phyloP scores from a whole-genome alignment of 768 basidiomycete species.

The Candolleomyces aberdarensis region DNA sequence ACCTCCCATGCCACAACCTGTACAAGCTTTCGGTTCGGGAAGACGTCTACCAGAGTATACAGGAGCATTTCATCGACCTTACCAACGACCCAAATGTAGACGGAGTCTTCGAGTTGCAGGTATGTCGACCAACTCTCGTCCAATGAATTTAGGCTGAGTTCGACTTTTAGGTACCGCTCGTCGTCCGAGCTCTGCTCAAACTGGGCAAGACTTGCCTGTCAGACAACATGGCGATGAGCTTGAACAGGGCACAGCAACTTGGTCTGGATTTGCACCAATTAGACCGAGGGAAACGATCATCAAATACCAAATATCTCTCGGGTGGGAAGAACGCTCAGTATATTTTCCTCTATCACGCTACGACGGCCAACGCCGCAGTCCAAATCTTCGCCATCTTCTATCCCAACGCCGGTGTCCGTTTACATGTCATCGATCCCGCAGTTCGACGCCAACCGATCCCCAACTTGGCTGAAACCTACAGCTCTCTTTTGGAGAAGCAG shows the following conservation, averaged over 20 bases:
- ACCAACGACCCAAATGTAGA: constrained; percentile 94
- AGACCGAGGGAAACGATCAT: constrained; percentile 51
- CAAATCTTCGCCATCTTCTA: constrained; percentile 90
- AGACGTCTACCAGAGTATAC: constrained; percentile 76
- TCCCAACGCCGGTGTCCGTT: constrained; percentile 62
- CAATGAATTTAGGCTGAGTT: not conserved
- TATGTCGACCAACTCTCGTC: constrained; percentile 25
- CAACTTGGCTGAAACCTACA: constrained; percentile 73
- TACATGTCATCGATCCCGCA: constrained; percentile 91
- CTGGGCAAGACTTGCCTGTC: constrained; percentile 82
- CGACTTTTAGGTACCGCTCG: constrained; percentile 68
- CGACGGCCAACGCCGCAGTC: constrained; percentile 65
- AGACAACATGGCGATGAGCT: constrained; percentile 61
- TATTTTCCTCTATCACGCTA: constrained; percentile 86
- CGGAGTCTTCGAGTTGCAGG: constrained; percentile 92
- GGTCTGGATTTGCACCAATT: constrained; percentile 86
- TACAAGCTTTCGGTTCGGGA: constrained; percentile 84
- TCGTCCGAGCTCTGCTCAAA: constrained; percentile 75
- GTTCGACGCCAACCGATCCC: constrained; percentile 80
- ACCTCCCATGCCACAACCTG: constrained; percentile 71
- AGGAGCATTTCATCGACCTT: constrained; percentile 89
- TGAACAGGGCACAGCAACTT: constrained; percentile 77
- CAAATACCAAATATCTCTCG: constrained; percentile 69
- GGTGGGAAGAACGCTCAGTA: constrained; percentile 69
- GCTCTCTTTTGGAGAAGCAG: constrained; percentile 55